Base-by-base conservation (phyloP, 2,329 filamentous ascomycete genomes). In the Tolypocladium inflatum region DNA sequence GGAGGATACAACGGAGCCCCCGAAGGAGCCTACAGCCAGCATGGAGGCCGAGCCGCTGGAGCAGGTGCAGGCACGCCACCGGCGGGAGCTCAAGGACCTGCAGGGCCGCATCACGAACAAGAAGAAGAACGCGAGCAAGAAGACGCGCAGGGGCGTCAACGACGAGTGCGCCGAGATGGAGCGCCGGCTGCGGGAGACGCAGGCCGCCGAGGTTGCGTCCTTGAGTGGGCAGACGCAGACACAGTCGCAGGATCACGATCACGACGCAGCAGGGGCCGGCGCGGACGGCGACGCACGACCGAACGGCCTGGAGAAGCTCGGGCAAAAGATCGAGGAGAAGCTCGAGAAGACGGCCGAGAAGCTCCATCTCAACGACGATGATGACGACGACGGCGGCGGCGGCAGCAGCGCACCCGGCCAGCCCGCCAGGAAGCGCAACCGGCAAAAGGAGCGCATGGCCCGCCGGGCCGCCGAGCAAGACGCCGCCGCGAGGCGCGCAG, bases 71-170 rank as follows among this genome's bases (percentile, higher is more conserved):
- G 78, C 85, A 42, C 88, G 87, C 53, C 94, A 99, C 71, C 86
- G 90, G 66, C 94, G 90, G 73, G 93, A 99, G 75, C 86, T 89
- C 71, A 87, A 86, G 65, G 93, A 97, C 61, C 80, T 99, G 33
- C 90, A 96, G 71, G 82, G 85, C 55, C 86, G 88, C 60, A 86
- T 95, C 68, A 97, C 90, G 6, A 91, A 88, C 75, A 97, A 97
- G 81, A 99, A 97, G 80, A 97, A 97, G 79, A 88, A 89, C 65
- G 92, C 94, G 19, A 95, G 88, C 53, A 99, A 97, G 76, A 91
- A 85, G 84, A 92, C 81, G 65, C 84, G 77, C 67, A 90, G 88
- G 70, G 86, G 87, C 35, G 78, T 93, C 67, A 90, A 88, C 45
- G 80, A 88, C 56, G 89, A 93, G 69, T 91, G 90, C 64, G 87